Evolutionary conservation across 1,139 yeast genomes (phyloP), one percentile per base, ranked within the genome.

Genomic region (Debaryomyces coudertii): DNA sequence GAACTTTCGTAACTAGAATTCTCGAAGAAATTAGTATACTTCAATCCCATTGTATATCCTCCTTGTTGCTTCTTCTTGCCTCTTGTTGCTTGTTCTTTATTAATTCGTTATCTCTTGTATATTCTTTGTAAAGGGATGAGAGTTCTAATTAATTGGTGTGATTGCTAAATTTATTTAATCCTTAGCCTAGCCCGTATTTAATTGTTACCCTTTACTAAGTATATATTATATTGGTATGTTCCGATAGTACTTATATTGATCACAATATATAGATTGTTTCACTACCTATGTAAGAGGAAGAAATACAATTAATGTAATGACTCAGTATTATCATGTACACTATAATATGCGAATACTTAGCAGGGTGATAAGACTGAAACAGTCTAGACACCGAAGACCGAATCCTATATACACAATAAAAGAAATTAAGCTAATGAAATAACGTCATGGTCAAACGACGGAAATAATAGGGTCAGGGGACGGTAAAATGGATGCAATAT

Each of bases 11-110:
- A 67, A 34, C 61, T 63, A 14, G 66, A 59, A 50, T 61, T 62
- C 35, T 69, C 74, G 53, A 71, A 71, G 57, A 70, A 71, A 46
- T 68, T 61, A 23, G 76, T 68, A 49, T 68, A 66, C 54, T 60
- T 68, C 47, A 71, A 62, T 8, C 77, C 77, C 77, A 71, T 70
- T 14, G 22, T 43, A 8, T 8, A 22, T 11, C 15, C 18, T 33
- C 7, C 18, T 16, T 27, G 16, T 12, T 29, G 8, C 23, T 38
- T 6, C 14, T 28, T 28, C 23, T 18, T 29, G 34, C 35, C 25
- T 3, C 14, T 36, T 11, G 9, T 28, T 27, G 27, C 20, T 11
- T n/a, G n/a, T n/a, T n/a, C n/a, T n/a, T n/a, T n/a, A n/a, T n/a
- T 28, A 28, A 25, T 15, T 16, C 5, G 41, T 15, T 36, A 25